Evolutionary conservation across 179 eudicot genomes (phyloP).

Genomic region (Silene vulgaris): DNA sequence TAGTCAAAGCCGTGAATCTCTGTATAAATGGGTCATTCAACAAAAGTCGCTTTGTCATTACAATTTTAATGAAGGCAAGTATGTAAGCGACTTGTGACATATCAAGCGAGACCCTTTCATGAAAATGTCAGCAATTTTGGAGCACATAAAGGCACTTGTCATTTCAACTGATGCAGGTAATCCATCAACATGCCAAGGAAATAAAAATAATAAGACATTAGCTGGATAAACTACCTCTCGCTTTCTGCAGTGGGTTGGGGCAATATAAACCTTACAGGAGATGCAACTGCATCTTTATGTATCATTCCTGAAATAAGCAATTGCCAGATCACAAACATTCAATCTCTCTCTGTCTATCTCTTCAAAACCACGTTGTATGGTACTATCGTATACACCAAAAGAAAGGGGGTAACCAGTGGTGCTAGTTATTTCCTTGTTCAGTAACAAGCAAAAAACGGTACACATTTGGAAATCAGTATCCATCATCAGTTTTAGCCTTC

Average conservation of each 20-base stretch:
- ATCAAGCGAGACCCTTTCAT: slow-evolving; percentile 1
- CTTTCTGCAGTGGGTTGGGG: slow-evolving; percentile 89
- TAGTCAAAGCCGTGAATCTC: too few relatives aligned
- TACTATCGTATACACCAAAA: neutral
- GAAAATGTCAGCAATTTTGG: neutral
- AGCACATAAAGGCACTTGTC: neutral
- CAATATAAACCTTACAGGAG: slow-evolving; percentile 46
- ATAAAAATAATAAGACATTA: neutral
- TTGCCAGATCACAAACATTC: slow-evolving; percentile 10
- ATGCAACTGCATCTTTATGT: slow-evolving; percentile 37
- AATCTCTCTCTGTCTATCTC: slow-evolving; percentile 1
- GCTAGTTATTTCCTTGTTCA: neutral
- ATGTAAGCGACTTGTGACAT: neutral
- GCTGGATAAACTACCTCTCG: slow-evolving; percentile 49
- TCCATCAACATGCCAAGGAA: neutral
- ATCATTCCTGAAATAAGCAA: slow-evolving; percentile 45
- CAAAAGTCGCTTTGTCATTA: neutral
- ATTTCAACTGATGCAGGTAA: neutral
- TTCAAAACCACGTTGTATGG: neutral
- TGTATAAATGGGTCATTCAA: neutral
- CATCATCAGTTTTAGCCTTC: slow-evolving; percentile 3
- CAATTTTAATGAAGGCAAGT: slow-evolving; percentile 2
- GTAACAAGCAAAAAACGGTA: neutral
- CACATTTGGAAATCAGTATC: neutral
- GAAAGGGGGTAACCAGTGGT: slow-evolving; percentile 2